Evolutionary conservation across 768 basidiomycete species (phyloP), one percentile per base, ranked within the genome.

Genomic region (Mycena amicta): DNA sequence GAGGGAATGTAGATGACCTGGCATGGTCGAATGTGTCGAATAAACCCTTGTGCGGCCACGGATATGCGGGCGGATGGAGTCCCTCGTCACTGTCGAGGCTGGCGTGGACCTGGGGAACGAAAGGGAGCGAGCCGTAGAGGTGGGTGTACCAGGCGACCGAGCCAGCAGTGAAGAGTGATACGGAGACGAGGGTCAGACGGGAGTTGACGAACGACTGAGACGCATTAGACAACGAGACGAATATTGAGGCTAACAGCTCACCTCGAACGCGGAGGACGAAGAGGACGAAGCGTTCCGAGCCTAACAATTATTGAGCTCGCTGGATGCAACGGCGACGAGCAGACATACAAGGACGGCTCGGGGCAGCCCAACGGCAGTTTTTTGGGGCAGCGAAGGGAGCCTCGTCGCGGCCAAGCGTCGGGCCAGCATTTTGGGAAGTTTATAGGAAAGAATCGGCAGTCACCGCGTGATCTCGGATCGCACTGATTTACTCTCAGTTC

Each of bases 101-200:
- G 47, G 97, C 97, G 71, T 93, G 92, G 5, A 89, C 96, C 75
- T 97, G 89, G 58, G 90, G 87, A 65, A 98, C 69, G 77, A 98
- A 93, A 29, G 95, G 93, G 56, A 95, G 80, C 28, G 84, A 79
- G 63, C 95, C 97, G 74, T 95, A 98, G 56, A 95, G 84, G 73
- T 95, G 90, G 67, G 92, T 89, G 81, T 99, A 99, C 93, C 93
- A 97, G 55, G 93, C 93, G 73, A 97, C 84, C 47, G 96, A 89
- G 61, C 97, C 97, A 61, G 77, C 90, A 47, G 95, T 84, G 71
- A 92, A 74, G 56, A 88, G 77, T 50, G 92, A 86, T 60, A 87
- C 86, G 47, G 94, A 87, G 55, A 85, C 84, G 61, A 93, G 83
- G 25, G 90, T 83, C 57, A 86, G 80, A 70, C 87, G 88, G 55